Evolutionary conservation across 345 rosid species (phyloP), one percentile per base, ranked within the genome.

Genomic region (Isatis tinctoria): DNA sequence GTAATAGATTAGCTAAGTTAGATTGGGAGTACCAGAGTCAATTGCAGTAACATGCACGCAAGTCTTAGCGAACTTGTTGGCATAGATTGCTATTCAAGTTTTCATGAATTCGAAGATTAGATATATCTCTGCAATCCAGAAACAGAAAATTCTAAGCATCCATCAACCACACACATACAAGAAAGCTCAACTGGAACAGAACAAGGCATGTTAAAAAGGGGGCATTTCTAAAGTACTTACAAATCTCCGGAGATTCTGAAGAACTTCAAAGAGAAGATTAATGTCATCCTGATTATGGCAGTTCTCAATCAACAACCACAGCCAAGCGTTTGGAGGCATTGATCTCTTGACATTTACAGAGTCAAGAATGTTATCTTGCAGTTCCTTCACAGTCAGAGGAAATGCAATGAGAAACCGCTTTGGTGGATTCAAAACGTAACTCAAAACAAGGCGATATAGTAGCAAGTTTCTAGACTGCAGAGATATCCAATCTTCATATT

Each of bases 301-400:
- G 36, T 78, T 89, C 47, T 62, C 85, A 65, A 93, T 84, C 88
- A 93, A 60, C 3, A 91, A 85, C 94, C 97, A 89, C 61, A 85
- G 26, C 93, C 93, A 93, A 58, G 93, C 85, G 61, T 93, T 93
- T 0, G 95, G 97, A 11, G 96, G 73, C 96, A 87, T 88, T 4
- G 97, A 81, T 52, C 87, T 77, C 79, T 82, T 89, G 8, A 63
- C 79, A 72, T 84, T 81, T 20, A 91, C 80, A 2, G 96, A 93
- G 5, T 86, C 81, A 16, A 87, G 67, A 56, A 93, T 87, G 64
- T 81, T 83, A 18, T 81, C 91, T 65, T 86, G 74, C 33, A 87
- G 48, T 80, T 89, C 97, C 83, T 93, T 89, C 67, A 91, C 97
- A 8, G 79, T 68, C 39, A 79, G 27, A 18, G 53, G 16, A 75